Percentiles rank a stretch among this genome's conserved stretches.
Conservation (phyloP, 1,284 basidiomycete species). For the Ceratobasidium sp. region DNA sequence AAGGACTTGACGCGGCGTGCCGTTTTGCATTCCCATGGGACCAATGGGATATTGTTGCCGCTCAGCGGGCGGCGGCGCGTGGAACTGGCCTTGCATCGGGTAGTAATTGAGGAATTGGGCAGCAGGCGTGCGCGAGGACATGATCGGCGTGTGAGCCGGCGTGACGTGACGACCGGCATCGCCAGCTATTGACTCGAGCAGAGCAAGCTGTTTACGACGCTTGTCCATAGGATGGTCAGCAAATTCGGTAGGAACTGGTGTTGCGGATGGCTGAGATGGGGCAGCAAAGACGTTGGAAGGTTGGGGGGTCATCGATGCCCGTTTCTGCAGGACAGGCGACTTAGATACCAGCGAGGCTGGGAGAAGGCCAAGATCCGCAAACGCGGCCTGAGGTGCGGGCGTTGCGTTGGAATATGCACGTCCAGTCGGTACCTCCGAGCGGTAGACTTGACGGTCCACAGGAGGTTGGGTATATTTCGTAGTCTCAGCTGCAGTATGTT, state of each 20-base stretch:
- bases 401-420: not conserved
- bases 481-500: not conserved
- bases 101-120: constrained; percentile 37
- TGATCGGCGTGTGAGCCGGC: constrained; percentile 30
- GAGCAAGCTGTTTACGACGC: constrained; percentile 75
- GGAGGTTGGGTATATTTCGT: not conserved
- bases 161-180: constrained; percentile 57
- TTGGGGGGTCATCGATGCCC: constrained; percentile 26
- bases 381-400: constrained; percentile 21
- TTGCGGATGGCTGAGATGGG: constrained; percentile 18
- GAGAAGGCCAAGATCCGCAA: constrained; percentile 42
- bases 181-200: constrained; percentile 79
- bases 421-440: not conserved
- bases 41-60: constrained; percentile 29
- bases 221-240: constrained; percentile 51
- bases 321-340: constrained; percentile 34
- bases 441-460: not conserved
- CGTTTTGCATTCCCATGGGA: constrained; percentile 3
- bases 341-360: constrained; percentile 37
- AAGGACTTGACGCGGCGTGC: constrained; percentile 47
- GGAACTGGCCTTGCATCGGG: constrained; percentile 24
- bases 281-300: constrained; percentile 8
- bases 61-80: constrained; percentile 25
- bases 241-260: constrained; percentile 21
- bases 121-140: constrained; percentile 40